Percentiles rank a stretch among this genome's conserved stretches.
Conservation (phyloP, 2,329 filamentous ascomycete species). For the Aureobasidium pullulans region DNA sequence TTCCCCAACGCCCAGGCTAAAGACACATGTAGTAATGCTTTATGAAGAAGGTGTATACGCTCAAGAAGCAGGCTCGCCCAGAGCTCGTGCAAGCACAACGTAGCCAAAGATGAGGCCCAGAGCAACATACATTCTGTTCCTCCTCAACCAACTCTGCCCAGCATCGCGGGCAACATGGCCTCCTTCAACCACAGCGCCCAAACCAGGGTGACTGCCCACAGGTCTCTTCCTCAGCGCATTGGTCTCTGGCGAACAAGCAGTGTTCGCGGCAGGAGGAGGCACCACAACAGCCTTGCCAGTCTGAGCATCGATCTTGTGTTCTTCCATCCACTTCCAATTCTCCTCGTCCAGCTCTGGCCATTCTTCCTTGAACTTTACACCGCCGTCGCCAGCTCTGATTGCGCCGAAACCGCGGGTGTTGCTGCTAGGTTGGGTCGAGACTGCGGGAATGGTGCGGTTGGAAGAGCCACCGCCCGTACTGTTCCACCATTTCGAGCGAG, state of each 20-base stretch:
- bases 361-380: constrained; percentile 78
- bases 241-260: constrained; percentile 55
- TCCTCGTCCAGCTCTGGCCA: constrained; percentile 85
- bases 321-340: constrained; percentile 88
- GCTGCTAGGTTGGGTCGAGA: constrained; percentile 41
- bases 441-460: constrained; percentile 38
- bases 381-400: constrained; percentile 85
- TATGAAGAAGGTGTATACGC: neutral
- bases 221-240: constrained; percentile 58
- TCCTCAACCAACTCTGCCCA: constrained; percentile 72
- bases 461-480: constrained; percentile 80
- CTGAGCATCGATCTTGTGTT: constrained; percentile 66
- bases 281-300: constrained; percentile 51
- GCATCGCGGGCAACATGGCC: constrained; percentile 66
- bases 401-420: constrained; percentile 61
- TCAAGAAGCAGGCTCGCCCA: constrained; percentile 40
- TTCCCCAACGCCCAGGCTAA: constrained; percentile 18
- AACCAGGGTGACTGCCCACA: constrained; percentile 45
- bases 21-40: neutral
- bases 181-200: constrained; percentile 68
- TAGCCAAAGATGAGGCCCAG: constrained; percentile 70
- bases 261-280: constrained; percentile 30
- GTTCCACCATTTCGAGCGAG: constrained; percentile 89
- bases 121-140: constrained; percentile 69
- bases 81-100: constrained; percentile 68